Evolutionary conservation across 176 grass and related monocot genomes (phyloP).

Genomic region (Metroxylon sagu): DNA sequence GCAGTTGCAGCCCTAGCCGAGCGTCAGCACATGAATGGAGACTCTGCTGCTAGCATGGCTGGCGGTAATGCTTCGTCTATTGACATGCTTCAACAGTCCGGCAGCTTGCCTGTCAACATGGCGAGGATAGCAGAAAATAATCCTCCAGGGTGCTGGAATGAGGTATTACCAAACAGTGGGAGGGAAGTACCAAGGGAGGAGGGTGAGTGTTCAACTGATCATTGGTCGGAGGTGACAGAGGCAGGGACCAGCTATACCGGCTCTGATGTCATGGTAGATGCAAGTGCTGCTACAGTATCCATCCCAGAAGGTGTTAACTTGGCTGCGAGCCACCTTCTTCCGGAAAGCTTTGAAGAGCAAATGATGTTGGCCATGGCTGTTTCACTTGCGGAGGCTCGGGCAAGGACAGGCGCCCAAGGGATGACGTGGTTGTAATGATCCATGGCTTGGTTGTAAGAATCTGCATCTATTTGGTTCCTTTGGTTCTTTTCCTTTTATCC

Average conservation of each 20-base stretch:
- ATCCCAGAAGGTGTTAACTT: constrained; percentile 34
- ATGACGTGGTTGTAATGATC: constrained; percentile 61
- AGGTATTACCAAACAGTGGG: constrained; percentile 38
- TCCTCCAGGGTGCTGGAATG: constrained; percentile 49
- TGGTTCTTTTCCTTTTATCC: background rate
- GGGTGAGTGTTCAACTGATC: constrained; percentile 70
- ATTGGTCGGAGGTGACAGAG: constrained; percentile 75
- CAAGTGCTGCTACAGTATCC: constrained; percentile 29
- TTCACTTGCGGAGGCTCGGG: constrained; percentile 67
- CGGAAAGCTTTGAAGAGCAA: constrained; percentile 86
- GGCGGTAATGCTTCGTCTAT: constrained; percentile 36
- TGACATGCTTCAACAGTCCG: constrained; percentile 45
- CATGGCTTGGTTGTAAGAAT: constrained; percentile 17
- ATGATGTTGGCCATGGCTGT: constrained; percentile 94
- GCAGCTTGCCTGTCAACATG: constrained; percentile 27
- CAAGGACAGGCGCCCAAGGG: constrained; percentile 53
- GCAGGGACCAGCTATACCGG: constrained; percentile 69
- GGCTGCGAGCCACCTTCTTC: constrained; percentile 46
- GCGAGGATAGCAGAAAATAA: constrained; percentile 34
- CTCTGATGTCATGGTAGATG: constrained; percentile 58
- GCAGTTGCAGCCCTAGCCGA: constrained; percentile 71
- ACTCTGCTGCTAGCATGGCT: constrained; percentile 37
- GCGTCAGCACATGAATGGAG: constrained; percentile 42
- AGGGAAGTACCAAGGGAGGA: constrained; percentile 55
- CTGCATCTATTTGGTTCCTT: constrained; percentile 8